phyloP scores from a whole-genome alignment of 495 filamentous ascomycete genomes.

The Copromyces sp. region DNA sequence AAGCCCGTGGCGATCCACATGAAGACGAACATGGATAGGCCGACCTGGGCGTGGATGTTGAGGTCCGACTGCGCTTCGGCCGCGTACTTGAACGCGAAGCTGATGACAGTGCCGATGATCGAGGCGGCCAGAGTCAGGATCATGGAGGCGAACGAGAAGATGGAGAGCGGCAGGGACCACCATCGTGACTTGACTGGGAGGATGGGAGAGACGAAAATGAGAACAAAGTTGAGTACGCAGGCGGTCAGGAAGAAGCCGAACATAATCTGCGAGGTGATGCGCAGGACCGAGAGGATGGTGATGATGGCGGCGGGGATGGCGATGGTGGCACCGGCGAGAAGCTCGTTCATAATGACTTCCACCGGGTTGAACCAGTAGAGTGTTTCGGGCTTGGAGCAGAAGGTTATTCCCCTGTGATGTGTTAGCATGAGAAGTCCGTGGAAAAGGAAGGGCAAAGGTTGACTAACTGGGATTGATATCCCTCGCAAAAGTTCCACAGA shows the following conservation, averaged over 20 bases:
- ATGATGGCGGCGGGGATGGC: conserved; percentile 64
- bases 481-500: conserved; percentile 84
- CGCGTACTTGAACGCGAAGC: conserved; percentile 64
- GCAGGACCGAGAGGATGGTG: conserved; percentile 62
- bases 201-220: conserved; percentile 31
- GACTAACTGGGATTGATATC: conserved; percentile 45
- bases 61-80: conserved; percentile 52
- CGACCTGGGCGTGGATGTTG: conserved; percentile 65
- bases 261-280: conserved; percentile 78
- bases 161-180: conserved; percentile 35
- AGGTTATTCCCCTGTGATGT: conserved; percentile 51
- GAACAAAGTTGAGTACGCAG: conserved; percentile 53
- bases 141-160: conserved; percentile 57
- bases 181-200: conserved; percentile 35
- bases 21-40: conserved; percentile 69
- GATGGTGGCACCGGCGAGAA: conserved; percentile 74
- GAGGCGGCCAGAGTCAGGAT: conserved; percentile 59
- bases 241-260: conserved; percentile 76
- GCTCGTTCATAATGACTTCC: conserved; percentile 61
- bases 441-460: neutral
- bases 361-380: conserved; percentile 91
- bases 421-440: conserved; percentile 1
- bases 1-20: conserved; percentile 77
- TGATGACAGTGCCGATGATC: conserved; percentile 71
- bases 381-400: conserved; percentile 54